Percentiles rank a stretch among this genome's conserved stretches.
phyloP scores from a whole-genome alignment of 2,329 filamentous ascomycete species.

The Claviceps fusiformis region DNA sequence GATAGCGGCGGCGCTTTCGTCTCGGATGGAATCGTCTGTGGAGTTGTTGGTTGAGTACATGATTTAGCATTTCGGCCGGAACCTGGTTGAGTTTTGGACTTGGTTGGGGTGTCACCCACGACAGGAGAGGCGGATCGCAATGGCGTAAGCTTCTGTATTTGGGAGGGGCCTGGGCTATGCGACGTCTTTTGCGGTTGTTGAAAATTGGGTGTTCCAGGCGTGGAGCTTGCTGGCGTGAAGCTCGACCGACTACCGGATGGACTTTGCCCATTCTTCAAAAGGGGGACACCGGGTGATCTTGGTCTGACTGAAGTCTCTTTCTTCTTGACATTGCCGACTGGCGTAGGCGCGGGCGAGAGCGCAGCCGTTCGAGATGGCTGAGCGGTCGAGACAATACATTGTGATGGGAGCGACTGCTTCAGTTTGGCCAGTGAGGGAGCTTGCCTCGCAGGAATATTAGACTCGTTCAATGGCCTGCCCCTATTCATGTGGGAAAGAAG shows the following conservation, averaged over 20 bases:
- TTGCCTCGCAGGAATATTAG: constrained; percentile 36
- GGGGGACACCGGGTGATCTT: constrained; percentile 5
- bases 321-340: constrained; percentile 3
- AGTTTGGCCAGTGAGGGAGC: constrained; percentile 29
- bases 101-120: neutral
- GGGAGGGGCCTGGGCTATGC: neutral
- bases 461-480: constrained; percentile 34
- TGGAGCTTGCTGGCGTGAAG: constrained; percentile 6
- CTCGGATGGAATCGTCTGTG: neutral
- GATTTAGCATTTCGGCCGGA: neutral
- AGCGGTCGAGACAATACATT: constrained; percentile 11
- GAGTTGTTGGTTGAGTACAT: neutral
- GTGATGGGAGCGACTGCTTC: constrained; percentile 23
- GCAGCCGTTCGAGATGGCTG: constrained; percentile 2
- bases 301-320: constrained; percentile 5
- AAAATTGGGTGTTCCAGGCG: neutral
- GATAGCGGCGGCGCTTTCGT: neutral
- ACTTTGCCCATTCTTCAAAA: constrained; percentile 7
- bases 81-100: neutral
- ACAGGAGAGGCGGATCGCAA: neutral
- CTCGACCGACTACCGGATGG: constrained; percentile 4
- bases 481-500: constrained; percentile 9
- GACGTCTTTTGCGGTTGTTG: neutral
- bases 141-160: constrained; percentile 4
- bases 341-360: neutral